phyloP scores from a whole-genome alignment of 345 rosid genomes.

The Corchorus olitorius region DNA sequence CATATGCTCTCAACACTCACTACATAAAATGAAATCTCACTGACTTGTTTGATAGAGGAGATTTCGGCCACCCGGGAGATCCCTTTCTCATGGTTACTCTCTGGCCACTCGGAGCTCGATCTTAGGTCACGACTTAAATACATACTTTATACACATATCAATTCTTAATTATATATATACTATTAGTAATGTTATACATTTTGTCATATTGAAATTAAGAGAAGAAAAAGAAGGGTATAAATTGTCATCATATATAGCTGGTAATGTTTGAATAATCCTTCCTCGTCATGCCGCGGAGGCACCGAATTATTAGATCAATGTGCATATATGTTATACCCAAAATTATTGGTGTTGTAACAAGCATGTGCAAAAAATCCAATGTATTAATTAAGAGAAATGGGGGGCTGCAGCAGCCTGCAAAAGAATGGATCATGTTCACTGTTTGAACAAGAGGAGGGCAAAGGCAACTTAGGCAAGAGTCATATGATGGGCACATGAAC shows the following conservation, averaged over 20 bases:
- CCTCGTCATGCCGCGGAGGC: neutral
- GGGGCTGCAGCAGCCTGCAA: neutral
- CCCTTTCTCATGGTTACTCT: too few species aligned
- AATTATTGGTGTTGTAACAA: neutral
- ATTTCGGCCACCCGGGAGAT: too few species aligned
- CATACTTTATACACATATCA: too few species aligned
- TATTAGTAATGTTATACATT: neutral
- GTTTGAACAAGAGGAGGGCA: conserved; percentile 12
- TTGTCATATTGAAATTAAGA: neutral
- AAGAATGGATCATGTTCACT: neutral
- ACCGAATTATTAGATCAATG: too few species aligned
- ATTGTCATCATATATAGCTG: neutral
- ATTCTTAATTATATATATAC: too few species aligned
- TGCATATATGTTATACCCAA: too few species aligned
- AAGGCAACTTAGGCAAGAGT: neutral
- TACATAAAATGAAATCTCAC: too few species aligned
- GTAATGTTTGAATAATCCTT: neutral
- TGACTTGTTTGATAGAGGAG: too few species aligned
- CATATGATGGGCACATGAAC: neutral
- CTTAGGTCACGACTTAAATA: too few species aligned
- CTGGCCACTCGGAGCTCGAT: too few species aligned
- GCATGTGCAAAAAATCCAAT: neutral
- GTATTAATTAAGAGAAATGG: neutral
- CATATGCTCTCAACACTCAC: too few species aligned
- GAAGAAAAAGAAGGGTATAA: neutral